These are phyloP conservation scores for Aegilops speltoides DNA, from an alignment of 176 grass and related monocot species.

Conservation along the genomic window DNA sequence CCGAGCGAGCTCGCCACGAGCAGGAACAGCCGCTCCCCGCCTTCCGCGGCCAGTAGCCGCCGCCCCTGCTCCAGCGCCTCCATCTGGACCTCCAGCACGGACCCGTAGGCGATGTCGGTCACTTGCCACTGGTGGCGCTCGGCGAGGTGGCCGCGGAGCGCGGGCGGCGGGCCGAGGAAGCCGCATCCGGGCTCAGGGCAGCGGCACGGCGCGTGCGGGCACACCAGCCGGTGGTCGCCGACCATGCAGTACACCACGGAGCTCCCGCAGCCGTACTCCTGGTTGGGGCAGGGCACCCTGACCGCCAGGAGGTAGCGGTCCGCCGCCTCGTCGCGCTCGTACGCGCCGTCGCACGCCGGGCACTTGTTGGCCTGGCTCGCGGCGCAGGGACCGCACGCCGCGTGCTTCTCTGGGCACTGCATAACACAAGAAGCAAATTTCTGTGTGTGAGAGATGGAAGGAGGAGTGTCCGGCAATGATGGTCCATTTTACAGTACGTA, in stretches of 20 bases:
- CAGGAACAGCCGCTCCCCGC: not conserved
- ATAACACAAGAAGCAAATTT: not conserved
- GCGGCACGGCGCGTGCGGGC: not conserved
- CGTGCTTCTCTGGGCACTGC: not conserved
- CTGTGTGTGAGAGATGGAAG: too few relatives aligned
- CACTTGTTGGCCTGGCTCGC: not conserved
- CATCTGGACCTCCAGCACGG: not conserved
- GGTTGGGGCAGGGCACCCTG: constrained; percentile 24
- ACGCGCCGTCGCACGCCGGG: not conserved
- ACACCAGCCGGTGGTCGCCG: not conserved
- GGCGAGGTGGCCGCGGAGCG: too few relatives aligned
- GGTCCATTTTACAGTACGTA: not conserved
- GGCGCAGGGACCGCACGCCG: not conserved
- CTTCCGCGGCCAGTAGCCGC: not conserved
- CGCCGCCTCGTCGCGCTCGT: not conserved
- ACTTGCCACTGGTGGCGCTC: too few relatives aligned
- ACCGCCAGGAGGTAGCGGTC: not conserved
- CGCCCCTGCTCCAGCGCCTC: not conserved
- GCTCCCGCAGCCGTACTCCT: not conserved
- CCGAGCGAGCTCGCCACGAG: not conserved
- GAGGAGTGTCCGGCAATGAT: too few relatives aligned
- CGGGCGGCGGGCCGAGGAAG: too few relatives aligned
- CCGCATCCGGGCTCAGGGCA: not conserved
- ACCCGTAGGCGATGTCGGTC: not conserved
- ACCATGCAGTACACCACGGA: not conserved